Base-by-base conservation (phyloP, 2,329 filamentous ascomycete genomes). In the Sclerotinia trifoliorum region DNA sequence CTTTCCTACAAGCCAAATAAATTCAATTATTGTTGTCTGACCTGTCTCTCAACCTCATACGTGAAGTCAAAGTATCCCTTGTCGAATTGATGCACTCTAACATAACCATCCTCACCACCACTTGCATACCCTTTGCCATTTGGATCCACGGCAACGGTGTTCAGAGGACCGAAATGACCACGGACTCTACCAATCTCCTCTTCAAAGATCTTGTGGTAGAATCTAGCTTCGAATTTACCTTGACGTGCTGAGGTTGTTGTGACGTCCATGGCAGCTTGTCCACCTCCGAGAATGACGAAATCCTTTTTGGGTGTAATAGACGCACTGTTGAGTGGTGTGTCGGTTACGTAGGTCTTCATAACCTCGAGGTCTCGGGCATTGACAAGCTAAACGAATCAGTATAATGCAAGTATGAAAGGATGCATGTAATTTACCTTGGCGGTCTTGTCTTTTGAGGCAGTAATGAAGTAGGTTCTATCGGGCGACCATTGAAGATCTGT, bases 201-300 rank as follows among this genome's bases (percentile, higher is more conserved):
- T 82, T 97, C 93, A 80, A 99, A 98, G 80, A 99, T 90, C 87
- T 96, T 98, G 89, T 99, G 95, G 86, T 97, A 99, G 86, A 99
- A 99, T 74, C 95, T 90, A 56, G 95, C 95, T 82, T 99, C 95
- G 84, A 99, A 99, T 83, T 98, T 98, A 83, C 95, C 95, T 85
- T 99, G 95, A 74, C 95, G 88, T 62, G 93, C 90, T 46, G 90
- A 90, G 64, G 95, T 77, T 66, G 92, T 96, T 69, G 95, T 99
- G 81, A 99, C 95, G 79, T 98, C 94, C 93, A 97, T 97, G 78
- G 95, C 95, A 73, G 94, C 95, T 83, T 99, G 95, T 76, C 95
- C 95, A 88, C 95, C 95, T 76, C 95, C 95, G 56, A 99, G 90
- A 78, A 99, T 96, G 74, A 99, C 94, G 78, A 92, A 99, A 79